Conservation (phyloP, 176 grass and related monocot species). For the Pharus latifolius region DNA sequence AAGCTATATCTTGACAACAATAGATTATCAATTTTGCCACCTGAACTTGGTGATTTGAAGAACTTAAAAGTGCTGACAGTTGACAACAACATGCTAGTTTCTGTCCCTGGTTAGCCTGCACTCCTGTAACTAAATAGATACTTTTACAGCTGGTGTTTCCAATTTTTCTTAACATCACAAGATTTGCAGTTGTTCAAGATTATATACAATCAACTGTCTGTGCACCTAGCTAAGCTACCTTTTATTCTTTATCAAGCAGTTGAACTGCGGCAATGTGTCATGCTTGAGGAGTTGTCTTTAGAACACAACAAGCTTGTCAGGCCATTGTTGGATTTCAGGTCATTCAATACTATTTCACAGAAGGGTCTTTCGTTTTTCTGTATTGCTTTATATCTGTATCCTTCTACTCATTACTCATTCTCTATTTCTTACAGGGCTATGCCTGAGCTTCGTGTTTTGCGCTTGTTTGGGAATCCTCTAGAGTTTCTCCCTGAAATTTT, state of each 20-base stretch:
- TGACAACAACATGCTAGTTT: conserved; percentile 86
- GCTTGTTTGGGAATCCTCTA: conserved; percentile 92
- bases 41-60: conserved; percentile 90
- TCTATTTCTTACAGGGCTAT: conserved; percentile 74
- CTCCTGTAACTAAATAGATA: background rate
- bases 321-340: conserved; percentile 99
- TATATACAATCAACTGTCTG: background rate
- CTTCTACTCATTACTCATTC: conserved; percentile 39
- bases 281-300: conserved; percentile 84
- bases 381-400: conserved; percentile 2
- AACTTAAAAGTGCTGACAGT: conserved; percentile 72
- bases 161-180: background rate
- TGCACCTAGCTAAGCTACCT: background rate
- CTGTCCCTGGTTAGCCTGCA: conserved; percentile 78
- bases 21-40: conserved; percentile 72
- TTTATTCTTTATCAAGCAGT: conserved; percentile 39
- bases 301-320: conserved; percentile 94
- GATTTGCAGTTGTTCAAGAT: background rate
- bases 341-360: conserved; percentile 28
- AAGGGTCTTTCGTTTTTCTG: conserved; percentile 3
- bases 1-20: conserved; percentile 93
- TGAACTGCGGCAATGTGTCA: conserved; percentile 80
- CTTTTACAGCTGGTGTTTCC: background rate
- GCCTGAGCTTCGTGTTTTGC: conserved; percentile 76
- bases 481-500: conserved; percentile 99